Evolutionary conservation across 2,329 filamentous ascomycete species (phyloP).

Genomic region (Ophiostoma fasciatum): DNA sequence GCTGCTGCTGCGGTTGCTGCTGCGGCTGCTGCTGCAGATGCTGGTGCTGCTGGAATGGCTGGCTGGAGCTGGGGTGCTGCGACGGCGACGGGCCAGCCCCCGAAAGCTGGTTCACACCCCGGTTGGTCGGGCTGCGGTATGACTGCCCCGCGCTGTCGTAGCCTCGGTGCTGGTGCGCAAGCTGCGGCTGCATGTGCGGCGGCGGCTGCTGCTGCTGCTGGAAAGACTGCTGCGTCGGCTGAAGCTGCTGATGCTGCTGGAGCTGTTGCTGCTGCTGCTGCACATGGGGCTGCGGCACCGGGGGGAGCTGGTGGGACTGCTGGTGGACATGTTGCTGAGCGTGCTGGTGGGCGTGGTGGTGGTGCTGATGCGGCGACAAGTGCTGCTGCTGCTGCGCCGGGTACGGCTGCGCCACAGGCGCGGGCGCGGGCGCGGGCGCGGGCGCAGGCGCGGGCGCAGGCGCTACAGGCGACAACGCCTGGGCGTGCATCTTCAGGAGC

Average conservation of each 20-base stretch:
- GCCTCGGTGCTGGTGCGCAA: constrained; percentile 1
- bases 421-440: neutral
- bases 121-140: constrained; percentile 6
- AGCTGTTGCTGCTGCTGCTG: constrained; percentile 7
- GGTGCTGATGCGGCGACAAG: neutral
- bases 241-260: constrained; percentile 15
- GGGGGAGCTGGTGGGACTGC: constrained; percentile 4
- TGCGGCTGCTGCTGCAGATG: constrained; percentile 8
- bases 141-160: constrained; percentile 2
- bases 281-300: neutral
- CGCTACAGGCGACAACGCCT: no score
- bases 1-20: constrained; percentile 9
- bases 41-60: constrained; percentile 9
- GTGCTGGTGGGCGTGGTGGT: constrained; percentile 1
- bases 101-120: constrained; percentile 5
- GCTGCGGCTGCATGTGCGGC: no score
- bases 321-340: constrained; percentile 3
- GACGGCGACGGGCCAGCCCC: constrained; percentile 8
- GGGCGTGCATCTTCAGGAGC: constrained; percentile 36
- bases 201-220: constrained; percentile 6
- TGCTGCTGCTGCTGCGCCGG: neutral
- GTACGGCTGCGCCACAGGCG: neutral
- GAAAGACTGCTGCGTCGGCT: constrained; percentile 14
- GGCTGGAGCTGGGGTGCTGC: constrained; percentile 14
- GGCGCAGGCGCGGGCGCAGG: neutral